A percentile compares a stretch with the other conserved stretches of the same genome.
Evolutionary conservation across 805 yeast species (phyloP).

Genomic region (Saturnispora sekii): DNA sequence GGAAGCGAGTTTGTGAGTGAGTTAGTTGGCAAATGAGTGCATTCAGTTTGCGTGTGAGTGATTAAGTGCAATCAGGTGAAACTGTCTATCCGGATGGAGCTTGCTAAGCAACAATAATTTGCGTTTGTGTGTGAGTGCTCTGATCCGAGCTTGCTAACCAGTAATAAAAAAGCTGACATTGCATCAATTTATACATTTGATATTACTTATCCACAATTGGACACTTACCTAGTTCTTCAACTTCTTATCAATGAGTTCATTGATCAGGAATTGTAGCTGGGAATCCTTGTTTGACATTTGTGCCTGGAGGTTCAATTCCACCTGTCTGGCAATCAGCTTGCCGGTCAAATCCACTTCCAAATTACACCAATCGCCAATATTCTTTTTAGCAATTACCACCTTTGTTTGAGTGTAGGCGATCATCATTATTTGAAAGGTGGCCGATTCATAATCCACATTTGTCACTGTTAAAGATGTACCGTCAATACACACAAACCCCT

Average conservation of each 20-base stretch:
- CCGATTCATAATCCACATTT: slow-evolving; percentile 49
- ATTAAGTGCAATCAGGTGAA: no score
- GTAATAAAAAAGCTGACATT: no score
- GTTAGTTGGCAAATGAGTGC: no score
- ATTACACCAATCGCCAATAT: slow-evolving; percentile 59
- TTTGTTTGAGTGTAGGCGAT: slow-evolving; percentile 81
- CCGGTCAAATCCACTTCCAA: slow-evolving; percentile 95
- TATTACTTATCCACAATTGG: background rate
- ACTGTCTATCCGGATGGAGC: no score
- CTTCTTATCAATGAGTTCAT: slow-evolving; percentile 37
- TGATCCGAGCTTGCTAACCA: no score
- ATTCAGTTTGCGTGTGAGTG: no score
- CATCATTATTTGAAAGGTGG: slow-evolving; percentile 76
- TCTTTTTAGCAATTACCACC: slow-evolving; percentile 63
- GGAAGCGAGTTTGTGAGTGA: background rate
- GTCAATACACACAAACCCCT: slow-evolving; percentile 88
- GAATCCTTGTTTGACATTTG: slow-evolving; percentile 43
- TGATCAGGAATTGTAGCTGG: slow-evolving; percentile 40
- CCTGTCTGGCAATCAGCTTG: slow-evolving; percentile 82
- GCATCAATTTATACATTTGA: no score
- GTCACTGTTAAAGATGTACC: slow-evolving; percentile 91
- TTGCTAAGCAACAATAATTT: no score
- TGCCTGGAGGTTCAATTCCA: slow-evolving; percentile 44
- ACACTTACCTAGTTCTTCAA: slow-evolving; percentile 14
- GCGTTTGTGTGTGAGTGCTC: no score